Base-by-base conservation (phyloP, 495 filamentous ascomycete genomes). In the Clohesyomyces aquaticus region DNA sequence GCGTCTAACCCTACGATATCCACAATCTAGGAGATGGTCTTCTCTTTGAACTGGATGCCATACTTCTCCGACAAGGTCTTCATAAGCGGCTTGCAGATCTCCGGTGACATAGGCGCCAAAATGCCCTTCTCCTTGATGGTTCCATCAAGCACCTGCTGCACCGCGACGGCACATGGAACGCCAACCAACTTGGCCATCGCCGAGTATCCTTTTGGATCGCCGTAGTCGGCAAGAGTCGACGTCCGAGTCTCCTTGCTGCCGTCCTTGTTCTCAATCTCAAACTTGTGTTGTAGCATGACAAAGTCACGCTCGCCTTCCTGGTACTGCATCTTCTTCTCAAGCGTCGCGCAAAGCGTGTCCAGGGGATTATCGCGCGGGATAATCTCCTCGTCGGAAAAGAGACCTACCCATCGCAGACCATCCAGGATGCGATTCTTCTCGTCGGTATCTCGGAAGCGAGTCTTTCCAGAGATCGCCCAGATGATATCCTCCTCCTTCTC, bases 241-340 rank as follows among this genome's bases (percentile, higher is more conserved):
- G 90, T 92, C 46, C 86, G 81, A 38, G 84, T 90, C 82, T 96
- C 88, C 73, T 85, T 77, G 59, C 73, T 79, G 63, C 87, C 88
- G 70, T 96, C 90, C 73, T 85, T 84, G 72, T 87, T 76, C 81
- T 96, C 89, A 70, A 97, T 90, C 74, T 87, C 88, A 74, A 96
- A 97, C 74, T 88, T 91, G 83, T 98, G 94, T 79, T 95, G 91
- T 41, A 96, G 84, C 83, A 94, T 90, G 14, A 78, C 69, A 70
- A 96, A 78, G 72, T 95, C 91, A 41, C 93, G 86, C 85, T 96
- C 94, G 38, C 83, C 86, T 59, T 87, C 81, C 67, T 82, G 90
- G 74, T 87, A 97, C 74, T 88, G 82, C 91, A 96, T 96, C 83
- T 96, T 96, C 79, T 88, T 74, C 78, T 96, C 92, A 12, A 97